Base-by-base conservation (phyloP, 495 filamentous ascomycete genomes). In the Copromyces sp. region DNA sequence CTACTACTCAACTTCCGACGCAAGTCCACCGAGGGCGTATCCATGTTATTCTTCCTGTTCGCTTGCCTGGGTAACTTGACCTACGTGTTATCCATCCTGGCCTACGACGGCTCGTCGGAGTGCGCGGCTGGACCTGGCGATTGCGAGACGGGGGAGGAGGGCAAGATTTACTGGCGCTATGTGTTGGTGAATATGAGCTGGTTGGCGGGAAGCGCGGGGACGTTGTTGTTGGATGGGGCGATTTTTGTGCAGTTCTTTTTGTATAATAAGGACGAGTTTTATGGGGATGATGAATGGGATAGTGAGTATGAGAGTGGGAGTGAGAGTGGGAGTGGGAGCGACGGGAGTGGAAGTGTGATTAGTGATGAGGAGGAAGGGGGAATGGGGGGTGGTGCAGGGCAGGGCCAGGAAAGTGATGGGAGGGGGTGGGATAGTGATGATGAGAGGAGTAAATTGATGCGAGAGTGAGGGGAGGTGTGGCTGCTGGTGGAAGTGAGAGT, bases 231-330 rank as follows among this genome's bases (percentile, higher is more conserved):
- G 74, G 95, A 99, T 81, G 78, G 91, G 77, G 88, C 84, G 24
- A 97, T 99, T 39, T 99, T 98, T 81, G 87, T 85, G 8, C 95
- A 99, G 78, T 99, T 97, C 77, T 98, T 96, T 81, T 77, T 94
- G 77, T 99, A 98, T 77, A 85, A 82, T 39, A 77, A 78, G 68
- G 75, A 59, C 9, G 77, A 79, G 47, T 20, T 59, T 59, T 59
- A 24, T 20, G 1, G 4, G 14, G 53, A 65, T 47, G 73, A 73
- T 11, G 75, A 74, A 2, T 24, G 68, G 20, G 44, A 47, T 4
- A 77, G 72, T 20, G 77, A 75, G 3, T 74, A 70, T 16, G 73
- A 72, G 37, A 44, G 32, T 39, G 73, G 74, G 3, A 75, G 71
- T 16, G 73, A 72, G 37, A 44, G 32, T 39, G 73, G 74, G 1